phyloP scores from a whole-genome alignment of 805 yeast genomes.

The Candida ipomoeae region DNA sequence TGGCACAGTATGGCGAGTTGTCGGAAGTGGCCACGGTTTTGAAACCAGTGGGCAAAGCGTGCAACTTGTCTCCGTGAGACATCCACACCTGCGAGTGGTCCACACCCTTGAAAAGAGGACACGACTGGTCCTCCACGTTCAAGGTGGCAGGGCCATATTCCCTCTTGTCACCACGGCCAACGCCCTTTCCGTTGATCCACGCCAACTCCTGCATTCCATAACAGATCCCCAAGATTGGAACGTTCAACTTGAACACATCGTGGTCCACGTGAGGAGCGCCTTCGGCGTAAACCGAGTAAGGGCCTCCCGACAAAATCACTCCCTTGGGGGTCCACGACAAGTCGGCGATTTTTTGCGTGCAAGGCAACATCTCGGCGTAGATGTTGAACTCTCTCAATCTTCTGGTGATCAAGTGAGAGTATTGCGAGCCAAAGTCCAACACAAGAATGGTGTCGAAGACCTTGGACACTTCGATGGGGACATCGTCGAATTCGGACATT shows the following conservation, averaged over 20 bases:
- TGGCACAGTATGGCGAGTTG: slow-evolving; percentile 95
- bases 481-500: slow-evolving; percentile 24
- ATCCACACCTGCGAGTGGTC: slow-evolving; percentile 98
- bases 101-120: slow-evolving; percentile 80
- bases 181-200: slow-evolving; percentile 93
- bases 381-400: slow-evolving; percentile 97
- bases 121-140: slow-evolving; percentile 60
- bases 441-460: slow-evolving; percentile 96
- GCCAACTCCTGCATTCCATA: slow-evolving; percentile 99
- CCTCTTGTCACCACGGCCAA: slow-evolving; percentile 93
- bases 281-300: slow-evolving; percentile 92
- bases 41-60: slow-evolving; percentile 85
- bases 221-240: slow-evolving; percentile 96
- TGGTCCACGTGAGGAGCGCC: slow-evolving; percentile 98
- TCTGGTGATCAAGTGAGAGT: slow-evolving; percentile 93
- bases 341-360: slow-evolving; percentile 94
- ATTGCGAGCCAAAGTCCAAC: slow-evolving; percentile 97
- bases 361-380: slow-evolving; percentile 98
- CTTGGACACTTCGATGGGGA: slow-evolving; percentile 65
- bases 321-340: slow-evolving; percentile 95
- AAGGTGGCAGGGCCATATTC: slow-evolving; percentile 97
- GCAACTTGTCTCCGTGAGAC: slow-evolving; percentile 98
- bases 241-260: slow-evolving; percentile 82
- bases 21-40: slow-evolving; percentile 84
- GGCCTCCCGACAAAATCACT: slow-evolving; percentile 93